A percentile compares a stretch with the other conserved stretches of the same genome.
phyloP scores from a whole-genome alignment of 345 rosid species.

The Ceriops decandra region DNA sequence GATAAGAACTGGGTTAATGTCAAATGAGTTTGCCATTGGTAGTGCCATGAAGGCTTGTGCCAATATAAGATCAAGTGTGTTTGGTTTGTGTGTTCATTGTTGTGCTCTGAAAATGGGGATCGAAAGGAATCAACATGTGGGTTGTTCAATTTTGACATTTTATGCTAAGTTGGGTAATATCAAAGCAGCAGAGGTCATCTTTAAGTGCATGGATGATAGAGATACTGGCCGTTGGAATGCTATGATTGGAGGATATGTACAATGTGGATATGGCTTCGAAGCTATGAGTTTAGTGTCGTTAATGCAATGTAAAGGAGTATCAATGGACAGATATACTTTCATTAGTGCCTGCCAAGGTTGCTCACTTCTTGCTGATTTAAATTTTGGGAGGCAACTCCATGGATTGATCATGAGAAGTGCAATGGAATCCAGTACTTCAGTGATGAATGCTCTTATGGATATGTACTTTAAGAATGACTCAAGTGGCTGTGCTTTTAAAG shows the following conservation, averaged over 20 bases:
- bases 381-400: slow-evolving; percentile 37
- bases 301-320: slow-evolving; percentile 23
- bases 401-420: slow-evolving; percentile 30
- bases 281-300: slow-evolving; percentile 22
- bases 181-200: slow-evolving; percentile 33
- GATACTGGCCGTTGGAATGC: slow-evolving; percentile 44
- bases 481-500: slow-evolving; percentile 20
- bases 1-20: slow-evolving; percentile 27
- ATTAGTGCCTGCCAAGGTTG: slow-evolving; percentile 37
- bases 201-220: slow-evolving; percentile 13
- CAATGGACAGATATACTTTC: slow-evolving; percentile 30
- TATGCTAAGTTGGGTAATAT: slow-evolving; percentile 34
- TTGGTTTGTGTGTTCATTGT: slow-evolving; percentile 36
- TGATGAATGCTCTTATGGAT: slow-evolving; percentile 36
- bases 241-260: slow-evolving; percentile 40
- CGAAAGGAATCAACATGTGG: slow-evolving; percentile 28
- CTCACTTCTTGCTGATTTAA: slow-evolving; percentile 17
- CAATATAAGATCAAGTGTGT: slow-evolving; percentile 2
- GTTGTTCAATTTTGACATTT: slow-evolving; percentile 32
- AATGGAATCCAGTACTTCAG: slow-evolving; percentile 15
- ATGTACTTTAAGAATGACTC: slow-evolving; percentile 34
- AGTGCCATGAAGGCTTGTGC: slow-evolving; percentile 33
- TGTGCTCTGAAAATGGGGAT: slow-evolving; percentile 26
- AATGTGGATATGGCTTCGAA: slow-evolving; percentile 29
- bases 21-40: slow-evolving; percentile 38